Evolutionary conservation across 805 yeast genomes (phyloP), one percentile per base, ranked within the genome.

Genomic region (Candida suzukii): DNA sequence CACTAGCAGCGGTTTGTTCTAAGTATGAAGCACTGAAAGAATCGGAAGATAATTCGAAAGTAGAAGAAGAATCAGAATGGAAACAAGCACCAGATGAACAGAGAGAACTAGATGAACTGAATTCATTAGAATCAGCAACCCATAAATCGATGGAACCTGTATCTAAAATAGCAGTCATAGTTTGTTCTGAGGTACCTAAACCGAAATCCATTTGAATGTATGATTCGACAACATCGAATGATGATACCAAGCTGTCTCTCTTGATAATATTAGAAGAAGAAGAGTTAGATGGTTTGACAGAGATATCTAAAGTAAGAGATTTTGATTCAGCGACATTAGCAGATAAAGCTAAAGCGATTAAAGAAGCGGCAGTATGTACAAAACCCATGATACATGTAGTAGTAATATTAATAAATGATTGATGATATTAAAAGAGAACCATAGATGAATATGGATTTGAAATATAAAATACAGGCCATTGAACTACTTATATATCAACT

Each of bases 61-160:
- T 33, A 11, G 36, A 33, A 14, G 36, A 33, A 19, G 11, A 5
- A 21, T 26, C 27, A 7, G 32, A 19, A 1, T 38, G 33, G 8
- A 46, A 20, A 37, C 55, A 52, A 9, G 51, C 46, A 19, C 42
- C 40, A 14, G 21, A 20, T 10, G 30, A 12, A 35, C 56, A 52
- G 20, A 52, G 31, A 5, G 29, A 2, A 18, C 37, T 36, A 12
- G 34, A 37, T 11, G 30, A 33, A 21, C 27, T 9, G 14, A 33
- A 20, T 7, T 8, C n/a, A 16, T 41, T 28, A 12, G 31, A 21
- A 17, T 38, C 30, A 8, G 40, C 40, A 27, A 46, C 36, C 56
- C 56, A 52, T 30, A 52, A 21, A 13, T 52, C 46, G 28, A 40
- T 45, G 13, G 56, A 51, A 26, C 55, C 56, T 6, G 56, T 52